Evolutionary conservation across 192 early-diverging fungal genomes (phyloP).

Genomic region (Backusella sp.): DNA sequence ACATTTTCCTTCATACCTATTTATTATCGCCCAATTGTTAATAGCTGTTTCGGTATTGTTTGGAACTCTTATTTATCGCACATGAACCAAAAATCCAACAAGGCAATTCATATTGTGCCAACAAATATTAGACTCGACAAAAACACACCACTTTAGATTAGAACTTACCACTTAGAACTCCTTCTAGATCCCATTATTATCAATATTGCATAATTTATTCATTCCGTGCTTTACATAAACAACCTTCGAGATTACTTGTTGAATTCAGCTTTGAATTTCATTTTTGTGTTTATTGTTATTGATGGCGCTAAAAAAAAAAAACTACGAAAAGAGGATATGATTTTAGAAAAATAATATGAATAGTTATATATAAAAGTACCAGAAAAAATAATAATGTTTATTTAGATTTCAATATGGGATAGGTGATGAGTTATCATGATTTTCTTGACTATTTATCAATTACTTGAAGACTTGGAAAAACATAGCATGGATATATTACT

Average conservation of each 20-base stretch:
- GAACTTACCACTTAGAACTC: neutral
- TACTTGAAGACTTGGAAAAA: neutral
- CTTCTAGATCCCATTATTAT: neutral
- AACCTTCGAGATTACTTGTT: neutral
- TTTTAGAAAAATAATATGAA: no score
- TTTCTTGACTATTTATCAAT: neutral
- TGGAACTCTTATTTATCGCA: conserved; percentile 28
- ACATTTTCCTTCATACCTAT: conserved; percentile 12
- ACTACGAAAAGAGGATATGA: no score
- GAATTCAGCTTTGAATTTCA: neutral
- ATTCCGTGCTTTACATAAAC: neutral
- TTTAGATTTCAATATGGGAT: no score
- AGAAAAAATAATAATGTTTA: no score
- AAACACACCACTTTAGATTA: neutral
- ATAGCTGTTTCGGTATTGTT: conserved; percentile 1
- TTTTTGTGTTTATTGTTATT: neutral
- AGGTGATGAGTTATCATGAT: no score
- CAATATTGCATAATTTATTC: neutral
- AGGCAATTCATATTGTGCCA: neutral
- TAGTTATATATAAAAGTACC: no score
- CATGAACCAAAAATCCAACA: conserved; percentile 17
- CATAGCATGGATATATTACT: conserved; percentile 33
- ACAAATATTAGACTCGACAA: neutral
- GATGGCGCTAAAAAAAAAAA: no score
- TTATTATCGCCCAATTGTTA: conserved; percentile 21